Conservation (phyloP, 2,329 filamentous ascomycete species). For the Hypoxylon sp. region DNA sequence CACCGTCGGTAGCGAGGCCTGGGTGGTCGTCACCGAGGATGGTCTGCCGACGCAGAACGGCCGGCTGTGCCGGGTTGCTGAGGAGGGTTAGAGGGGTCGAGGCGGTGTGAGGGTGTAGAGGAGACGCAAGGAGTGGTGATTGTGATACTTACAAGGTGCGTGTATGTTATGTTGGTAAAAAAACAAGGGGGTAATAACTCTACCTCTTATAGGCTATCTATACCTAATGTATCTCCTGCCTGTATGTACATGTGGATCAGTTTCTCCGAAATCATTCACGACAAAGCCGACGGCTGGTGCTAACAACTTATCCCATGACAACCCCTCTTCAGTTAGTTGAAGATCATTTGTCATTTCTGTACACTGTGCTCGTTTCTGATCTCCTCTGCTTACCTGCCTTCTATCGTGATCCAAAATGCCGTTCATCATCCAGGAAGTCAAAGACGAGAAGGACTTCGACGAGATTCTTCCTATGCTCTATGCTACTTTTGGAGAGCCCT, state of each 20-base stretch:
- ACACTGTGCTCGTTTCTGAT: background rate
- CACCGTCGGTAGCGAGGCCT: conserved; percentile 60
- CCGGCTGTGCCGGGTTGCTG: conserved; percentile 46
- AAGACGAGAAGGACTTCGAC: conserved; percentile 22
- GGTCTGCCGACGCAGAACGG: conserved; percentile 48
- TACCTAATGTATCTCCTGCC: too few species aligned
- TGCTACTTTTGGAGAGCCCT: conserved; percentile 24
- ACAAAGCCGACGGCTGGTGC: too few species aligned
- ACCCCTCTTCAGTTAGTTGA: background rate
- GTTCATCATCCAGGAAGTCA: conserved; percentile 15
- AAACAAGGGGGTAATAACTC: too few species aligned
- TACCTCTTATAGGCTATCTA: too few species aligned
- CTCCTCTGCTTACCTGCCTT: too few species aligned
- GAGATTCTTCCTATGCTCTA: conserved; percentile 22
- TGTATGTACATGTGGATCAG: too few species aligned
- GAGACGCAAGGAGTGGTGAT: background rate
- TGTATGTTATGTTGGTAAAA: too few species aligned
- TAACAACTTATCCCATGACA: too few species aligned
- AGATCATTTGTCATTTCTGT: background rate
- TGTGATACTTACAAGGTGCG: background rate
- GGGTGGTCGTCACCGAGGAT: conserved; percentile 49
- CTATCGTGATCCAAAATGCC: background rate
- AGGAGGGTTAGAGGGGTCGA: conserved; percentile 4
- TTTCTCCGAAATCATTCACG: too few species aligned
- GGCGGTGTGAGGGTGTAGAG: background rate